Conservation (phyloP, 2,329 filamentous ascomycete species). For the Aspergillus novoparasiticus region DNA sequence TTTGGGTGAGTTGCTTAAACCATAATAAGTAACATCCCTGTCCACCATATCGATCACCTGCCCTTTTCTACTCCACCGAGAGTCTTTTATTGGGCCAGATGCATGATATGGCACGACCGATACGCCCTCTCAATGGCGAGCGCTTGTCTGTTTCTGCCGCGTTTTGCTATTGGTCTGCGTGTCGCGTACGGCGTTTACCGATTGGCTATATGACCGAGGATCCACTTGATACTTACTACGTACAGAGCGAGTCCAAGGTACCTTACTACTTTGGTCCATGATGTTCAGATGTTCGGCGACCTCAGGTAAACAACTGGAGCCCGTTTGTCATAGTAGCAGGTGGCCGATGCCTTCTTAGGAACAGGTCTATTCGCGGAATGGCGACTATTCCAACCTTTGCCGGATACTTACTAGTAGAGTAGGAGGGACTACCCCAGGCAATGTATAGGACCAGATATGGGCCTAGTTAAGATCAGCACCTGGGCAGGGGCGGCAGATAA, state of each 20-base stretch:
- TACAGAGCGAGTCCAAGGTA: too few species aligned
- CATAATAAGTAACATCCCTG: background rate
- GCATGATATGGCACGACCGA: background rate
- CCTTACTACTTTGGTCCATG: background rate
- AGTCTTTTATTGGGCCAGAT: background rate
- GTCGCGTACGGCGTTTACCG: constrained; percentile 1
- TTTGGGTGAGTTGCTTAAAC: background rate
- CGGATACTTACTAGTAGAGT: background rate
- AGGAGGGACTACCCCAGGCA: background rate
- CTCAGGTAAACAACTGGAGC: background rate
- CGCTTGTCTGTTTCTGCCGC: background rate
- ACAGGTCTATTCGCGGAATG: background rate
- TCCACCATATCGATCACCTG: constrained; percentile 1
- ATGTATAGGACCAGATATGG: background rate
- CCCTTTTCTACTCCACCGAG: background rate
- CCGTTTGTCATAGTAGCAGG: background rate
- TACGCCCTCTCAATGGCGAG: background rate
- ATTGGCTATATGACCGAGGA: background rate
- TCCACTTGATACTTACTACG: background rate
- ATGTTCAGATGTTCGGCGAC: background rate
- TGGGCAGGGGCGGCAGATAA: background rate
- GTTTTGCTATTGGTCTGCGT: background rate
- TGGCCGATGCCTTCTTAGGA: too few species aligned
- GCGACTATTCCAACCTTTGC: background rate
- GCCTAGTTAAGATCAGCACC: background rate